phyloP scores from a whole-genome alignment of 2,329 filamentous ascomycete species.

The Apiospora aurea region DNA sequence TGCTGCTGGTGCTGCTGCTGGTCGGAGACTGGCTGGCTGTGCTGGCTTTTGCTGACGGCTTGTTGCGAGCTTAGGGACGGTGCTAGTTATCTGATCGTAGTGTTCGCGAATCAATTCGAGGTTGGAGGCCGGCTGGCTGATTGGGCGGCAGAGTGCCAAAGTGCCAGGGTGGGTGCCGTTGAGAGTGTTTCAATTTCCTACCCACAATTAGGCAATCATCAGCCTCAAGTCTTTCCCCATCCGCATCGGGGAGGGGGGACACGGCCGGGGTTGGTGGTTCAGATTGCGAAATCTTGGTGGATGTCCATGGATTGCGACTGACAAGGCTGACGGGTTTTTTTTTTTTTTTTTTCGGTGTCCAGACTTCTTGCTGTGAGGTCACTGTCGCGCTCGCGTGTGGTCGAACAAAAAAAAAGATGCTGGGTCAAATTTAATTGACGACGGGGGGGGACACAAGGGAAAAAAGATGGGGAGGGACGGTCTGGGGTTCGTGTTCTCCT shows the following conservation, averaged over 20 bases:
- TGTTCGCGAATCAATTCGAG: slow-evolving; percentile 21
- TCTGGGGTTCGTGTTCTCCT: slow-evolving; percentile 1
- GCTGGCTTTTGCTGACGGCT: background rate
- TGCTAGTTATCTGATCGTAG: slow-evolving; percentile 14
- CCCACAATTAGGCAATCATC: slow-evolving; percentile 22
- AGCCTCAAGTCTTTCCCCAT: slow-evolving; percentile 14
- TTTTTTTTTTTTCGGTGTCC: background rate
- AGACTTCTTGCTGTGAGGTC: background rate
- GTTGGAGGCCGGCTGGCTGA: slow-evolving; percentile 17
- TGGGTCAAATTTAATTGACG: slow-evolving; percentile 18
- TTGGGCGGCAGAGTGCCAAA: slow-evolving; percentile 2
- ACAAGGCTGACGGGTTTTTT: slow-evolving; percentile 13
- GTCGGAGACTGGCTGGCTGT: background rate
- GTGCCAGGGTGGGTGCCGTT: slow-evolving; percentile 19
- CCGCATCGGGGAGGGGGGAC: background rate
- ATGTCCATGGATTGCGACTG: slow-evolving; percentile 7
- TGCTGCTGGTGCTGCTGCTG: background rate
- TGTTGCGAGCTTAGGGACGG: slow-evolving; percentile 12
- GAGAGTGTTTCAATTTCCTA: slow-evolving; percentile 21
- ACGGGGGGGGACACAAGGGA: slow-evolving; percentile 7
- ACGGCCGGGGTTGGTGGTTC: slow-evolving; percentile 3
- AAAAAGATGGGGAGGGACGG: slow-evolving; percentile 19
- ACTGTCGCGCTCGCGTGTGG: slow-evolving; percentile 12
- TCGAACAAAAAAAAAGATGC: slow-evolving; percentile 11
- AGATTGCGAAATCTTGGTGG: slow-evolving; percentile 18